These are phyloP conservation scores for Leptographium galeiforme DNA, from an alignment of 2,329 filamentous ascomycete species.

Conservation along the genomic window DNA sequence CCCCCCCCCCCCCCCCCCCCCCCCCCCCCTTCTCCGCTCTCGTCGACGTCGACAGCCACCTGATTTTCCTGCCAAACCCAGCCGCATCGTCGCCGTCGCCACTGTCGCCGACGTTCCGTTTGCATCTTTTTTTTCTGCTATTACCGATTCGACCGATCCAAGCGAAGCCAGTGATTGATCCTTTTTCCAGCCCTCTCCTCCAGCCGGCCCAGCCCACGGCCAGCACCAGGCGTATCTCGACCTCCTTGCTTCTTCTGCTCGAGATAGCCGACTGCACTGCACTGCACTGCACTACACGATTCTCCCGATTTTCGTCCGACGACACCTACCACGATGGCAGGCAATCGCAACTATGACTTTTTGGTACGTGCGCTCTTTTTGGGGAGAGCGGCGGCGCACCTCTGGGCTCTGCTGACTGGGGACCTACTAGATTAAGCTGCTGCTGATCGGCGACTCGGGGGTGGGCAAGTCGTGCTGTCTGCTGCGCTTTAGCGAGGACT, in stretches of 20 bases:
- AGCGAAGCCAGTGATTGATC: too few species aligned
- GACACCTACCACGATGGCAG: conserved; percentile 54
- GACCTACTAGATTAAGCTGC: conserved; percentile 70
- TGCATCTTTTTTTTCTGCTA: background rate
- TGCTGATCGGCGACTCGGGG: conserved; percentile 92
- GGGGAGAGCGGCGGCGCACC: background rate
- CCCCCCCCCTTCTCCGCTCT: background rate
- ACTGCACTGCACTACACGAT: too few species aligned
- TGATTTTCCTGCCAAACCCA: background rate
- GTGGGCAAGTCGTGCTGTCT: conserved; percentile 97
- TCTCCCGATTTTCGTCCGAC: too few species aligned
- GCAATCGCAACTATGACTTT: conserved; percentile 98
- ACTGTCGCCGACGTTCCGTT: background rate
- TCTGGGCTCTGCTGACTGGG: too few species aligned
- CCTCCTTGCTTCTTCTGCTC: background rate
- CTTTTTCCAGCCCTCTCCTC: background rate
- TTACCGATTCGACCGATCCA: too few species aligned
- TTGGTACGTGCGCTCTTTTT: conserved; percentile 42
- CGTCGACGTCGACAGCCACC: background rate
- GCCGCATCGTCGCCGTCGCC: background rate
- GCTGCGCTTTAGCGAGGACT: conserved; percentile 93
- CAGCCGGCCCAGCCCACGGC: background rate
- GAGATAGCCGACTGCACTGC: too few species aligned
- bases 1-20: too few species aligned
- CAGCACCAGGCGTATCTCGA: background rate